These are phyloP conservation scores for Tephrocybe sp. DNA, from an alignment of 768 basidiomycete genomes.

Conservation along the genomic window DNA sequence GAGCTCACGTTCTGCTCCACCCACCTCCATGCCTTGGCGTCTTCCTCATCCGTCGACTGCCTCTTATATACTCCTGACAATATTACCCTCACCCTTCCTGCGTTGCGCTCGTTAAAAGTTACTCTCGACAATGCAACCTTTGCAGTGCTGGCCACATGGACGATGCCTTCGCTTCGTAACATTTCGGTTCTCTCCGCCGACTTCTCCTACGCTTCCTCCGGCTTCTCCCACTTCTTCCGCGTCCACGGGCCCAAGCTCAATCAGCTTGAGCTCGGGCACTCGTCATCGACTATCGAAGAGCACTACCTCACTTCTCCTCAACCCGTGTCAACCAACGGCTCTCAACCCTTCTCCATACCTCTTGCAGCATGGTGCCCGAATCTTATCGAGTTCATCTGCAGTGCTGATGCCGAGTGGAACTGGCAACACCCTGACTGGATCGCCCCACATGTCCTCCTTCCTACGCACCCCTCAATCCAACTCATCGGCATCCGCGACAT, in stretches of 20 bases:
- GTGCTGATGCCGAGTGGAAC: conserved; percentile 79
- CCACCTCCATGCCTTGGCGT: conserved; percentile 35
- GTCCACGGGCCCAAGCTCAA: conserved; percentile 60
- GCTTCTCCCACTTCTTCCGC: conserved; percentile 66
- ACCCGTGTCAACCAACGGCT: conserved; percentile 34
- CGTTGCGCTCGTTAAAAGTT: conserved; percentile 66
- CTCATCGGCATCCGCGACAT: conserved; percentile 75
- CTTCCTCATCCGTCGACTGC: conserved; percentile 12
- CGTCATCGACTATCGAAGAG: conserved; percentile 64
- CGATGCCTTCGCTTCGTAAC: conserved; percentile 60
- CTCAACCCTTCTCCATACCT: conserved; percentile 37
- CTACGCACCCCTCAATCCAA: conserved; percentile 58
- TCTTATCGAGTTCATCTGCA: conserved; percentile 68
- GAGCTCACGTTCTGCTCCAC: conserved; percentile 62
- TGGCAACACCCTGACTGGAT: conserved; percentile 83
- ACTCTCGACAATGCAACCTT: conserved; percentile 75
- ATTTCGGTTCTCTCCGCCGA: conserved; percentile 71
- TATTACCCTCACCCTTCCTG: conserved; percentile 51
- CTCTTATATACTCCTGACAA: conserved; percentile 16
- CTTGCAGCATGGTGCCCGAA: conserved; percentile 73
- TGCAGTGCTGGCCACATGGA: conserved; percentile 63
- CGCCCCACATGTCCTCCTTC: conserved; percentile 71
- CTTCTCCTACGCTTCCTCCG: conserved; percentile 65
- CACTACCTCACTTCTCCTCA: conserved; percentile 53
- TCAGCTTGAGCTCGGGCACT: conserved; percentile 76